phyloP scores from a whole-genome alignment of 148 eudicot genomes.

The Fagopyrum tataricum region DNA sequence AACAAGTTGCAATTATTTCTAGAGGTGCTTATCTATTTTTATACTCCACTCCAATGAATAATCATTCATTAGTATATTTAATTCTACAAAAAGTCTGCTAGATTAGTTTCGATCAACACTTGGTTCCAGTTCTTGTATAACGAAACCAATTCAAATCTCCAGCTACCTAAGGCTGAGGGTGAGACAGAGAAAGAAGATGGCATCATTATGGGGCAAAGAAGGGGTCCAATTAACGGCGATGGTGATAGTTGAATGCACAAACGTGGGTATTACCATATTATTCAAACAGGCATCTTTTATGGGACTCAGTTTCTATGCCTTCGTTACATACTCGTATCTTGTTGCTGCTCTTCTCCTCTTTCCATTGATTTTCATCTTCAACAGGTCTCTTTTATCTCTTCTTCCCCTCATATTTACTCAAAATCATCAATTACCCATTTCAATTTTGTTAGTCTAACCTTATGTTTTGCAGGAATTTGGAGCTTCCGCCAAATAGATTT shows the following conservation, averaged over 20 bases:
- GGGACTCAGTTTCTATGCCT: conserved; percentile 7
- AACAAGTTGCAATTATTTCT: no score
- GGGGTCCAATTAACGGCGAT: not conserved
- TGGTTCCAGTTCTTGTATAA: no score
- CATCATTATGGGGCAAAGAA: not conserved
- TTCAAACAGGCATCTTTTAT: conserved; percentile 3
- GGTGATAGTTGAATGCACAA: conserved; percentile 1
- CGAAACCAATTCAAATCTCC: no score
- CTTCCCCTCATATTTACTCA: not conserved
- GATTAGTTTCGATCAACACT: no score
- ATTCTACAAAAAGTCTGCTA: no score
- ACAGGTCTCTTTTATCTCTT: not conserved
- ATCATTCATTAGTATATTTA: no score
- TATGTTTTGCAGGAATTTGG: not conserved
- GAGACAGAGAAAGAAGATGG: not conserved
- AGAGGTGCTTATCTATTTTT: no score
- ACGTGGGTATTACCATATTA: not conserved
- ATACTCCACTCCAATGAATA: no score
- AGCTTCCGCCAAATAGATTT: conserved; percentile 1
- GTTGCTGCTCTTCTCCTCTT: conserved; percentile 11
- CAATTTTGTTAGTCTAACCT: not conserved
- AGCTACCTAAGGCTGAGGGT: not conserved
- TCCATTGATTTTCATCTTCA: conserved; percentile 1
- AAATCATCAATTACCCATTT: not conserved
- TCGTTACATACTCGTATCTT: not conserved